These are phyloP conservation scores for Colletotrichum filicis DNA, from an alignment of 2,329 filamentous ascomycete species.

Conservation along the genomic window DNA sequence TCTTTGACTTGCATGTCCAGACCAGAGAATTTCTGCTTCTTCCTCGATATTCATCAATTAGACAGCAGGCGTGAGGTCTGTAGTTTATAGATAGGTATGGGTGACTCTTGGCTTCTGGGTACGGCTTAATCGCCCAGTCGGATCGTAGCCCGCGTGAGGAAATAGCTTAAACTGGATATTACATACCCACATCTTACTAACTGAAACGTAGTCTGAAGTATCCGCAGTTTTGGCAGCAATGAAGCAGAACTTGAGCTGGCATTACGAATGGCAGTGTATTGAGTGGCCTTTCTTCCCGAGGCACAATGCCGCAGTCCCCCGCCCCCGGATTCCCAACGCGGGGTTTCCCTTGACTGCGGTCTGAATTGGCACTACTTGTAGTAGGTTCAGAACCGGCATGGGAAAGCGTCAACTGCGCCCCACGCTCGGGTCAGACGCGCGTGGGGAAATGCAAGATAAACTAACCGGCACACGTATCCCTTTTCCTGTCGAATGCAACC, in stretches of 20 bases:
- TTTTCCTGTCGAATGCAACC: neutral
- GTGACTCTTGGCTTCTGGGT: no score
- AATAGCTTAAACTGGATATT: no score
- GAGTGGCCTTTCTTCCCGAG: constrained; percentile 12
- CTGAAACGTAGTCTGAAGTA: neutral
- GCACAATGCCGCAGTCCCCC: constrained; percentile 13
- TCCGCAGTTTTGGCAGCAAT: neutral
- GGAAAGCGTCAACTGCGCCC: neutral
- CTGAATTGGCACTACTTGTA: neutral
- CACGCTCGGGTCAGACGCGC: neutral
- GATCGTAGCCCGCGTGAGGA: neutral
- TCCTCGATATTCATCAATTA: no score
- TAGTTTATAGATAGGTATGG: no score
- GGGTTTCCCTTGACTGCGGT: neutral
- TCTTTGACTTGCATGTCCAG: no score
- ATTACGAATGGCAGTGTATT: constrained; percentile 3
- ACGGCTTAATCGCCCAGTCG: no score
- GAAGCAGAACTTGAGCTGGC: neutral
- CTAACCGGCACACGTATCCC: neutral
- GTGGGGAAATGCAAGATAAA: constrained; percentile 16
- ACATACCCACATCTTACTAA: neutral
- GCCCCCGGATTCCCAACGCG: constrained; percentile 18
- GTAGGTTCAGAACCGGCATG: neutral
- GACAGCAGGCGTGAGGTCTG: no score
- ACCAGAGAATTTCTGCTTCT: no score